Percentiles rank a stretch among this genome's conserved stretches.
Conservation (phyloP, 805 yeast species). For the Geotrichum ghanense region DNA sequence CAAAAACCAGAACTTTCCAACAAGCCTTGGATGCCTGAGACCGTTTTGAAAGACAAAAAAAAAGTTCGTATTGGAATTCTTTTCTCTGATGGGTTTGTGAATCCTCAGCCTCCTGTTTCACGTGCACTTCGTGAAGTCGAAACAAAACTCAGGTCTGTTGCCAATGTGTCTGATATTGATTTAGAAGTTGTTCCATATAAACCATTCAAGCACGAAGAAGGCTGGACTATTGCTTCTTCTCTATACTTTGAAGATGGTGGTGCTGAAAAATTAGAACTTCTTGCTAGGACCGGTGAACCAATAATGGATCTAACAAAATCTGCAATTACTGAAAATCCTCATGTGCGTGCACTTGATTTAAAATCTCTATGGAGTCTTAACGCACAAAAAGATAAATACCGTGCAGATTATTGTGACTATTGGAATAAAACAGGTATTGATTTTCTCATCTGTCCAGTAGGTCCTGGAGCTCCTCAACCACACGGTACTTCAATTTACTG, state of each 20-base stretch:
- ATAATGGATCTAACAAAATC: neutral
- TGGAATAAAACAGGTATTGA: neutral
- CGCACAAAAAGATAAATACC: constrained; percentile 4
- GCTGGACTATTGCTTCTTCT: neutral
- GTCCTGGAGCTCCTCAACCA: constrained; percentile 5
- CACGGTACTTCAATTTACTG: neutral
- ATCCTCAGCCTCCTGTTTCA: constrained; percentile 38
- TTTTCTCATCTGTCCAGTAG: constrained; percentile 6
- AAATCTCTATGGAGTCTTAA: constrained; percentile 9
- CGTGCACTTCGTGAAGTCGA: constrained; percentile 31
- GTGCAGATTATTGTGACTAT: neutral
- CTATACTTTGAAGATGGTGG: constrained; percentile 9
- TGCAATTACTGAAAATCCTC: neutral
- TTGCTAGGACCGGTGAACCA: constrained; percentile 10
- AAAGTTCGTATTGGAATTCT: constrained; percentile 34
- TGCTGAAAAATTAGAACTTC: constrained; percentile 5
- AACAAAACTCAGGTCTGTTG: constrained; percentile 13
- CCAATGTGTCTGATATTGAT: constrained; percentile 28
- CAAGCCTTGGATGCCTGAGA: constrained; percentile 29
- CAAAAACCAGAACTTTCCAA: constrained; percentile 31
- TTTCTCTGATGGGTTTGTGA: constrained; percentile 31
- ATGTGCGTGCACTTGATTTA: neutral
- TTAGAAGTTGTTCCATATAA: constrained; percentile 40
- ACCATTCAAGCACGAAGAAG: constrained; percentile 18
- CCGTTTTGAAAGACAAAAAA: constrained; percentile 15